Evolutionary conservation across 2,329 filamentous ascomycete genomes (phyloP).

Genomic region (Nigrograna mackinnonii): DNA sequence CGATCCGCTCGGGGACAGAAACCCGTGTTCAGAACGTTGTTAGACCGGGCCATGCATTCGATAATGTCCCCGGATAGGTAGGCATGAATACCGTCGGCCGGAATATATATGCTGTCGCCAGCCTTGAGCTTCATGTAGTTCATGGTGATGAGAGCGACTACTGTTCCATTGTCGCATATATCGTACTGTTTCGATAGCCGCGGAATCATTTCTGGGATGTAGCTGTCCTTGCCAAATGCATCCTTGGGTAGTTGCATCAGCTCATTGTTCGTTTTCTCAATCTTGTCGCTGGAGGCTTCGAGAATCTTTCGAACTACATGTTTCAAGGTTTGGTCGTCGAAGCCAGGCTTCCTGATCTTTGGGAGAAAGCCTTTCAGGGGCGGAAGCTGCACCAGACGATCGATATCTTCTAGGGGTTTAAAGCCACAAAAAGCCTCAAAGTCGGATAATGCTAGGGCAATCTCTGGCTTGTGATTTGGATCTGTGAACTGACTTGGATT

Average conservation of each 20-base stretch:
- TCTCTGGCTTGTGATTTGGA: slow-evolving; percentile 79
- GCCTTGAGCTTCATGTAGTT: slow-evolving; percentile 70
- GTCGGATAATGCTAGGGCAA: slow-evolving; percentile 70
- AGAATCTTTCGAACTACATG: slow-evolving; percentile 60
- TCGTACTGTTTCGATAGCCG: slow-evolving; percentile 68
- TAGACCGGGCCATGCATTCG: slow-evolving; percentile 76
- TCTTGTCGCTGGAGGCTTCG: slow-evolving; percentile 54
- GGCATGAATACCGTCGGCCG: slow-evolving; percentile 74
- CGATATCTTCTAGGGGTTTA: slow-evolving; percentile 66
- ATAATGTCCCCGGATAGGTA: slow-evolving; percentile 75
- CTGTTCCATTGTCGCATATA: slow-evolving; percentile 64
- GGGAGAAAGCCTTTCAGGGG: slow-evolving; percentile 60
- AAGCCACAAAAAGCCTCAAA: slow-evolving; percentile 80
- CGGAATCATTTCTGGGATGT: slow-evolving; percentile 68
- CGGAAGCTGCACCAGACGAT: slow-evolving; percentile 60
- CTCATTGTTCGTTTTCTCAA: slow-evolving; percentile 57
- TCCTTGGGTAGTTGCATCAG: slow-evolving; percentile 54
- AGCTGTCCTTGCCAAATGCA: slow-evolving; percentile 55
- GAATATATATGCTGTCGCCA: slow-evolving; percentile 71
- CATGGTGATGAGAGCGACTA: slow-evolving; percentile 74
- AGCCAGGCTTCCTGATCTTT: slow-evolving; percentile 42
- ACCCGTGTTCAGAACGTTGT: slow-evolving; percentile 75
- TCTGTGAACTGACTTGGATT: slow-evolving; percentile 71
- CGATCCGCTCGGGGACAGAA: slow-evolving; percentile 72
- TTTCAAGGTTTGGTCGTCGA: slow-evolving; percentile 63